These are phyloP conservation scores for Pleomassaria siparia DNA, from an alignment of 2,329 filamentous ascomycete genomes.

Conservation along the genomic window DNA sequence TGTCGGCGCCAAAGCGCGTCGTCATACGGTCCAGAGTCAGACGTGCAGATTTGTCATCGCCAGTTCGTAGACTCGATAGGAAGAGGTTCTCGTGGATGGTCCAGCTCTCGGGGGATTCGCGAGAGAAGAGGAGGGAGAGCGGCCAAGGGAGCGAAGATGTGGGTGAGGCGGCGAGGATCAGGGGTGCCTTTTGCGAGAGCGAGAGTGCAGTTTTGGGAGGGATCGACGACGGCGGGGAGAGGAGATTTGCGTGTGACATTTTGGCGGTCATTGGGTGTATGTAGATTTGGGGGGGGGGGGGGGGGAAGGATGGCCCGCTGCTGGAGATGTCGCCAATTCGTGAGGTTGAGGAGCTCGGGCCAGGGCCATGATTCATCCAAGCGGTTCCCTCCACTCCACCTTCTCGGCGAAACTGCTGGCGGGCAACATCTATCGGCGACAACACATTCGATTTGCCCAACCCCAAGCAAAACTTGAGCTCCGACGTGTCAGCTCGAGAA, in stretches of 20 bases:
- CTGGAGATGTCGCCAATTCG: background rate
- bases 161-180: conserved; percentile 40
- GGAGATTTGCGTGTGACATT: conserved; percentile 41
- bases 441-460: conserved; percentile 1
- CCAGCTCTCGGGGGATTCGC: conserved; percentile 81
- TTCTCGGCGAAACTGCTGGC: conserved; percentile 5
- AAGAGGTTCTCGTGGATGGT: conserved; percentile 83
- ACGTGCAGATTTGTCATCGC: conserved; percentile 77
- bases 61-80: conserved; percentile 78
- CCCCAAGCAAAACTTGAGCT: background rate
- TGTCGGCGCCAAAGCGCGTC: conserved; percentile 76
- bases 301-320: background rate
- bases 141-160: conserved; percentile 52
- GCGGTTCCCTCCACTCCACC: too few relatives aligned
- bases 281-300: background rate
- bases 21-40: conserved; percentile 74
- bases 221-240: conserved; percentile 44
- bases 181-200: conserved; percentile 52
- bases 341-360: background rate
- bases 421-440: conserved; percentile 2
- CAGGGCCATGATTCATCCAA: too few relatives aligned
- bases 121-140: conserved; percentile 52
- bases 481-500: background rate
- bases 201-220: conserved; percentile 45
- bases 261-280: conserved; percentile 3